Evolutionary conservation across 352 stramenopile genomes (phyloP).

Genomic region (Globisporangium mamillatum): DNA sequence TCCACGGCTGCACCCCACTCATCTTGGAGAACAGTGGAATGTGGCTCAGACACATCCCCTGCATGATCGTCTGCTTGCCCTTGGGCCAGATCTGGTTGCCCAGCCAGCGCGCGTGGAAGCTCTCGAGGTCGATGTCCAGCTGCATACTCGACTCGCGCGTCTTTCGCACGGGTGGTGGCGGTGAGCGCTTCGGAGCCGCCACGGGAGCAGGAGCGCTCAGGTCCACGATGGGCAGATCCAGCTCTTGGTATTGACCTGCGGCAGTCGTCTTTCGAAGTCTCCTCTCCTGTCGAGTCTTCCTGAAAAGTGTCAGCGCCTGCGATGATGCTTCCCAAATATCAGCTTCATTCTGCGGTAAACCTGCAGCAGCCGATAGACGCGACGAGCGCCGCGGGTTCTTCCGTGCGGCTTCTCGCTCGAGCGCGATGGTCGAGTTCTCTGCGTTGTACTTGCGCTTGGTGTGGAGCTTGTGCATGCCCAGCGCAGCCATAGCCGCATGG

Average conservation of each 20-base stretch:
- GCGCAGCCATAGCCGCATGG: conserved; percentile 34
- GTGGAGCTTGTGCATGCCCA: conserved; percentile 27
- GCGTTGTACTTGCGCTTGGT: conserved; percentile 3
- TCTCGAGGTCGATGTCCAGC: conserved; percentile 33
- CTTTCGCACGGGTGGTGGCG: not conserved
- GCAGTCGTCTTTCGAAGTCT: not conserved
- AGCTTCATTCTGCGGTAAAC: not conserved
- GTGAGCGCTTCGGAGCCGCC: not conserved
- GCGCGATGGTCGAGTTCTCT: no score
- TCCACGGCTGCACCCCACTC: conserved; percentile 50
- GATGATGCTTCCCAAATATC: not conserved
- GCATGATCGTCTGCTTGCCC: conserved; percentile 52
- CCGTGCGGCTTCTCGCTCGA: not conserved
- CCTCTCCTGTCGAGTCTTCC: not conserved
- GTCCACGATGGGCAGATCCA: conserved; percentile 18
- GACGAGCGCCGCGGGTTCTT: conserved; percentile 27
- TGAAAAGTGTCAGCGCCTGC: not conserved
- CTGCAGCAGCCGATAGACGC: conserved; percentile 9
- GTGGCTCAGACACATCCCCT: conserved; percentile 34
- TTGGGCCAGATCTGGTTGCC: conserved; percentile 49
- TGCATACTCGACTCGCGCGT: conserved; percentile 19
- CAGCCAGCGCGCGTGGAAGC: conserved; percentile 48
- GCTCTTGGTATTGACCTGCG: conserved; percentile 1
- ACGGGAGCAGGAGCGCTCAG: not conserved
- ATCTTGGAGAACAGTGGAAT: conserved; percentile 35